Evolutionary conservation across 352 stramenopile genomes (phyloP), one percentile per base, ranked within the genome.

Genomic region (Globisporangium carolinianum): DNA sequence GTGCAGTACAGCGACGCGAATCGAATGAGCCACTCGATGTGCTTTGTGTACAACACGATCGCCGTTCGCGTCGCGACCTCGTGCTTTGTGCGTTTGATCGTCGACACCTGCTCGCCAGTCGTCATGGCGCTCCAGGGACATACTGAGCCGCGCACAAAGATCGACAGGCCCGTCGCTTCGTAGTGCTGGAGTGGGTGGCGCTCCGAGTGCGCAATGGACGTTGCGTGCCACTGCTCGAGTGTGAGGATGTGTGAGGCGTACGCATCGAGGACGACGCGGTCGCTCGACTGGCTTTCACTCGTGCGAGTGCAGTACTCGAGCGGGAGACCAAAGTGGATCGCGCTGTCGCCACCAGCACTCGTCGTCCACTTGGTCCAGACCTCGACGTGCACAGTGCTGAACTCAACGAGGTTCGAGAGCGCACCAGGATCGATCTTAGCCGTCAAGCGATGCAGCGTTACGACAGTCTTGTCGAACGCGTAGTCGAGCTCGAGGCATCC

Each of bases 31-130:
- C 82, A 90, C 51, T 91, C 84, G 7, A 91, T 65, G 15, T 86
- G 78, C 52, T 86, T 91, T 2, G 67, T 79, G 63, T 94, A 91
- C 6, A 94, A 47, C 1, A 94, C 66, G 36, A 91, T 65, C 18
- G 81, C 75, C 47, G 76, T 83, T 32, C 76, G 63, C 15, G 73
- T 65, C 18, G 73, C 69, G 46, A 85, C 83, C 8, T 86, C 78
- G 48, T 74, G 75, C 49, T 86, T 86, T 5, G 64, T 75, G 48
- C 61, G 72, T 17, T 57, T 57, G 39, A 57, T 57, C 51, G 51
- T 57, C 6, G 51, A 57, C 15, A 49, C 37, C 10, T 49, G 10
- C 1, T 59, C 57, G 14, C 66, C 59, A 38, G 37, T 55, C 7
- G 42, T 15, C 11, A 14, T 46, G 6, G 43, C 47, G 10, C 60